A percentile compares a stretch with the other conserved stretches of the same genome.
phyloP scores from a whole-genome alignment of 1,139 yeast genomes.

The Meyerozyma athensensis region DNA sequence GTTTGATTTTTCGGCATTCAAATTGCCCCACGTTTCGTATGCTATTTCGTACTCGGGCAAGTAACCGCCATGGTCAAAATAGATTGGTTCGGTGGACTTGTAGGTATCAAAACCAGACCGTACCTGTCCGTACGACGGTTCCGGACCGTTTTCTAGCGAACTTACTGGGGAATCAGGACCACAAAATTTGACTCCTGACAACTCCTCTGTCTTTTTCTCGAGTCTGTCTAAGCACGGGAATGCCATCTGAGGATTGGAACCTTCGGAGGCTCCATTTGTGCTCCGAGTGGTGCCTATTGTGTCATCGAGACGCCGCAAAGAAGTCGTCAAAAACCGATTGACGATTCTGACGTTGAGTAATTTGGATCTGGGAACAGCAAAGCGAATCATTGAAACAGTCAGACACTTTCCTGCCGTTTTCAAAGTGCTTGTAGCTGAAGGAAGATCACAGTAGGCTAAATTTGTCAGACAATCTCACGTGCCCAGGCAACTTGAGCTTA shows the following conservation, averaged over 20 bases:
- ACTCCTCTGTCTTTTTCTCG: slow-evolving; percentile 51
- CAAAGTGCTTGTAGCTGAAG: no score
- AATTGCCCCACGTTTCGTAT: slow-evolving; percentile 85
- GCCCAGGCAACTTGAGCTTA: neutral
- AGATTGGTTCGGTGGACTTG: slow-evolving; percentile 53
- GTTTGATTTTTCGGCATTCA: slow-evolving; percentile 51
- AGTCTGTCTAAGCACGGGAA: slow-evolving; percentile 85
- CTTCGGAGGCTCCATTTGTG: slow-evolving; percentile 4
- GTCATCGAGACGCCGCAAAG: neutral
- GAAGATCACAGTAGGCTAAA: neutral
- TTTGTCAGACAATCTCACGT: neutral
- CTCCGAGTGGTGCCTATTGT: neutral
- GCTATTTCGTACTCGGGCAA: slow-evolving; percentile 76
- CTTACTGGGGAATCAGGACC: slow-evolving; percentile 17
- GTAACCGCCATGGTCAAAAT: slow-evolving; percentile 77
- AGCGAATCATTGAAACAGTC: neutral
- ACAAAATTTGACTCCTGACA: slow-evolving; percentile 23
- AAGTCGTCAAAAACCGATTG: neutral
- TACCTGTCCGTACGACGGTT: slow-evolving; percentile 74
- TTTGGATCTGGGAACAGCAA: neutral
- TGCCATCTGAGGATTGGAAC: slow-evolving; percentile 59
- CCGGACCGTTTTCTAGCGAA: slow-evolving; percentile 70
- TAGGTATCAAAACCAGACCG: slow-evolving; percentile 64
- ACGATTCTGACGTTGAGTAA: neutral
- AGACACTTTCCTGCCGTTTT: no score